Percentiles rank a stretch among this genome's conserved stretches.
phyloP scores from a whole-genome alignment of 208 protist species.

The Naegleria lovaniensis region DNA sequence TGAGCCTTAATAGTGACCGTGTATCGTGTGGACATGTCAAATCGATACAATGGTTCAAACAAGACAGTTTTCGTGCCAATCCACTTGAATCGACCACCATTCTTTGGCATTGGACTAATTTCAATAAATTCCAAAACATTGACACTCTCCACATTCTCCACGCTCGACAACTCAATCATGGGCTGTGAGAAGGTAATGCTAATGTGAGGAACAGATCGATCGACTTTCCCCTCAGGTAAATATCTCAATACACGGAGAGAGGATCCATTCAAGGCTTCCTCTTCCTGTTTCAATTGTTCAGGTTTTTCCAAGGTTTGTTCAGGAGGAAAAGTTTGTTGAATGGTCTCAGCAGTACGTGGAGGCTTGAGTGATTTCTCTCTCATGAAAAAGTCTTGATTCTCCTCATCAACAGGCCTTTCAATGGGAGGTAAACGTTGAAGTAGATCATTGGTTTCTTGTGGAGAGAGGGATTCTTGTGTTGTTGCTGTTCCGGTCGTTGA shows the following conservation, averaged over 20 bases:
- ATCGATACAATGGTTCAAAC: background rate
- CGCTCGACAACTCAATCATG: background rate
- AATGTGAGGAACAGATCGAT: background rate
- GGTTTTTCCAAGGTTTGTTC: background rate
- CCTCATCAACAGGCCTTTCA: background rate
- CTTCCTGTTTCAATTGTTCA: background rate
- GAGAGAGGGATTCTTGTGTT: background rate
- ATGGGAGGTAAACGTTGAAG: background rate
- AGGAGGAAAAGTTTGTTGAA: background rate
- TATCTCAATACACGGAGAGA: background rate
- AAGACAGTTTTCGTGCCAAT: background rate
- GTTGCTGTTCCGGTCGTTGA: no score
- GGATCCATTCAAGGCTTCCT: background rate
- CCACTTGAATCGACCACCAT: background rate
- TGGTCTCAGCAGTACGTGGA: background rate
- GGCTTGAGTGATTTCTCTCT: background rate
- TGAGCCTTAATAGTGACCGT: background rate
- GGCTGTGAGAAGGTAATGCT: slow-evolving; percentile 2
- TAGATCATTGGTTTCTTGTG: background rate
- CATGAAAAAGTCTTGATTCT: background rate
- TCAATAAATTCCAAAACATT: no score
- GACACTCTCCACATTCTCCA: background rate
- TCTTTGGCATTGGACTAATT: background rate
- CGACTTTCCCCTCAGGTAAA: background rate
- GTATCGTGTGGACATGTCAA: background rate